Percentiles rank a stretch among this genome's conserved stretches.
These are phyloP conservation scores for Deakozyma indianensis DNA, from an alignment of 805 yeast species.

Conservation along the genomic window DNA sequence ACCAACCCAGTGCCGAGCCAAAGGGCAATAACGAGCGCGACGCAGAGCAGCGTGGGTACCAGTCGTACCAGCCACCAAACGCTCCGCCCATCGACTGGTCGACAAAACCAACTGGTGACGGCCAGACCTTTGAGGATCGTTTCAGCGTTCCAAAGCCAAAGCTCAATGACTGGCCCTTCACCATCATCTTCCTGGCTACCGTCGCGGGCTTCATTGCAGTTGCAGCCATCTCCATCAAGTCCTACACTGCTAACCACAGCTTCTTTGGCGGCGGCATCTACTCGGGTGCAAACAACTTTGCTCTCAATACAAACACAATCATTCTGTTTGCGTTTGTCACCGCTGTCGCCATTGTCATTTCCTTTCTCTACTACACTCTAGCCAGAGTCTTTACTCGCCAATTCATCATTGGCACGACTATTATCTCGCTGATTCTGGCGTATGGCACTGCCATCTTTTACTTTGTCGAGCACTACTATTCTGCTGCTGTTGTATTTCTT, in stretches of 20 bases:
- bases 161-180: slow-evolving; percentile 51
- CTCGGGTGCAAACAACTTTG: slow-evolving; percentile 33
- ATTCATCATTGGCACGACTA: slow-evolving; percentile 56
- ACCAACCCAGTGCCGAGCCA: background rate
- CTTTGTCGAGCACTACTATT: slow-evolving; percentile 51
- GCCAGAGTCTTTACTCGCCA: slow-evolving; percentile 53
- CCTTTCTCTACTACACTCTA: slow-evolving; percentile 38
- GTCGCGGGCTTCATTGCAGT: slow-evolving; percentile 56
- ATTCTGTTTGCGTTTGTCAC: slow-evolving; percentile 54
- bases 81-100: slow-evolving; percentile 3
- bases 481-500: slow-evolving; percentile 66
- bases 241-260: slow-evolving; percentile 41
- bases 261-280: slow-evolving; percentile 54
- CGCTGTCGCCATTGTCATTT: slow-evolving; percentile 42
- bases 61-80: background rate
- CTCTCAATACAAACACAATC: slow-evolving; percentile 62
- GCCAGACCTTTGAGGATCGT: slow-evolving; percentile 45
- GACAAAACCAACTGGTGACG: slow-evolving; percentile 16
- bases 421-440: slow-evolving; percentile 52
- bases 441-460: slow-evolving; percentile 67
- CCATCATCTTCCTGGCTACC: slow-evolving; percentile 24
- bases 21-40: background rate
- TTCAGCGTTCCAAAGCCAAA: slow-evolving; percentile 52
- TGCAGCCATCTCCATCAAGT: slow-evolving; percentile 52
- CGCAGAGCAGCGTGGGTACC: background rate